phyloP scores from a whole-genome alignment of 495 filamentous ascomycete genomes.

The Daldinia bambusicola region DNA sequence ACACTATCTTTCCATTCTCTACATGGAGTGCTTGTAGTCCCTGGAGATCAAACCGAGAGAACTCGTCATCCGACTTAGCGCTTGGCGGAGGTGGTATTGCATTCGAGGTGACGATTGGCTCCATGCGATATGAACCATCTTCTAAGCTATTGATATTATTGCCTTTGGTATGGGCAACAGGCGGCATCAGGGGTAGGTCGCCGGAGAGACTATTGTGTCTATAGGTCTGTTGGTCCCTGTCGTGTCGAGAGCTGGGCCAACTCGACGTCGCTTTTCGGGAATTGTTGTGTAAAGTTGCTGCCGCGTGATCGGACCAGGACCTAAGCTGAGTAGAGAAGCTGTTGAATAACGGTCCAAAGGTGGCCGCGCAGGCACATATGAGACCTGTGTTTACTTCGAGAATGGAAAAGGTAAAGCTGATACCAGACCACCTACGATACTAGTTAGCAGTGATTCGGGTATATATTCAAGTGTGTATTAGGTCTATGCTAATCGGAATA shows the following conservation, averaged over 20 bases:
- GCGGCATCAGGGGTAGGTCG: constrained; percentile 11
- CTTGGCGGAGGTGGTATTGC: constrained; percentile 15
- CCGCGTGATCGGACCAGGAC: constrained; percentile 36
- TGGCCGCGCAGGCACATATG: constrained; percentile 52
- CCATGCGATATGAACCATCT: constrained; percentile 19
- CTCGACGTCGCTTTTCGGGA: constrained; percentile 30
- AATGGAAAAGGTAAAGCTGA: constrained; percentile 52
- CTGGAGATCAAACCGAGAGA: constrained; percentile 32
- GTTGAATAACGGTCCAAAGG: constrained; percentile 49
- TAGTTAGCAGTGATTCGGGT: constrained; percentile 5
- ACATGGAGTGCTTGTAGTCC: constrained; percentile 34
- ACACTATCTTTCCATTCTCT: constrained; percentile 24
- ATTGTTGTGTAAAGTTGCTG: constrained; percentile 26
- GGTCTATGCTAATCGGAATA: too few relatives aligned
- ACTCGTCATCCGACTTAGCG: constrained; percentile 25
- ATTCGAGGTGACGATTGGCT: constrained; percentile 27
- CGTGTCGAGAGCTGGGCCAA: constrained; percentile 22
- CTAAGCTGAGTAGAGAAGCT: constrained; percentile 30
- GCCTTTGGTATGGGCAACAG: not conserved
- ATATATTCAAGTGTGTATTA: not conserved
- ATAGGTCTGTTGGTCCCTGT: constrained; percentile 26
- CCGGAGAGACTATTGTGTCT: constrained; percentile 21
- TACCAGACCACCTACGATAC: constrained; percentile 43
- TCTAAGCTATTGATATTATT: constrained; percentile 28
- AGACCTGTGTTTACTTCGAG: constrained; percentile 59